Percentiles rank a stretch among this genome's conserved stretches.
These are phyloP conservation scores for Tolypocladium capitatum DNA, from an alignment of 2,329 filamentous ascomycete species.

Conservation along the genomic window DNA sequence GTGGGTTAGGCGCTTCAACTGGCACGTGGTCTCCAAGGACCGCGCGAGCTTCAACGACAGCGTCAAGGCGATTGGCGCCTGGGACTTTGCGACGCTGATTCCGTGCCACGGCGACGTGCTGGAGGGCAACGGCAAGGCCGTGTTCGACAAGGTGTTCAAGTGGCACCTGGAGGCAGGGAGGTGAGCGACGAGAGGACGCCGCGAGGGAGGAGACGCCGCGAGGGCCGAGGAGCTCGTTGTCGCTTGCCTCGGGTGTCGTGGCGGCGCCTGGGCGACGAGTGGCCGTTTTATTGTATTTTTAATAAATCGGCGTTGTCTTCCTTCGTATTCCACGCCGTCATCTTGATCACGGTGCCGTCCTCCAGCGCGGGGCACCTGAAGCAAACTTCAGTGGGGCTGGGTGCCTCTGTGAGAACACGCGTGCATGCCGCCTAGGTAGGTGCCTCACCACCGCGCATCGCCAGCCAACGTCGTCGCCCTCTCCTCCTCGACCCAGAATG, in stretches of 20 bases:
- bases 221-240: not conserved
- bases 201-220: no score
- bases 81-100: conserved; percentile 77
- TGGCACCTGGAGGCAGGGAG: conserved; percentile 56
- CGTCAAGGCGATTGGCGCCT: conserved; percentile 53
- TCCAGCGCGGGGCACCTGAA: no score
- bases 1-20: conserved; percentile 68
- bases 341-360: no score
- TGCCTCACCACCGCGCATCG: not conserved
- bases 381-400: no score
- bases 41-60: conserved; percentile 57
- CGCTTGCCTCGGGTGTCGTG: not conserved
- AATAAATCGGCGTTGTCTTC: no score
- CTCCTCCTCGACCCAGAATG: conserved; percentile 9
- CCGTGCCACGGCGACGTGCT: conserved; percentile 92
- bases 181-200: no score
- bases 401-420: no score
- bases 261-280: not conserved
- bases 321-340: no score
- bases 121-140: conserved; percentile 56
- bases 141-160: conserved; percentile 65
- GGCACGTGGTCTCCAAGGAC: conserved; percentile 59
- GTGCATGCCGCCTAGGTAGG: no score
- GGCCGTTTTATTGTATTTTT: no score
- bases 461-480: not conserved